Conservation (phyloP, 352 stramenopile genomes). For the Globisporangium sylvaticum region DNA sequence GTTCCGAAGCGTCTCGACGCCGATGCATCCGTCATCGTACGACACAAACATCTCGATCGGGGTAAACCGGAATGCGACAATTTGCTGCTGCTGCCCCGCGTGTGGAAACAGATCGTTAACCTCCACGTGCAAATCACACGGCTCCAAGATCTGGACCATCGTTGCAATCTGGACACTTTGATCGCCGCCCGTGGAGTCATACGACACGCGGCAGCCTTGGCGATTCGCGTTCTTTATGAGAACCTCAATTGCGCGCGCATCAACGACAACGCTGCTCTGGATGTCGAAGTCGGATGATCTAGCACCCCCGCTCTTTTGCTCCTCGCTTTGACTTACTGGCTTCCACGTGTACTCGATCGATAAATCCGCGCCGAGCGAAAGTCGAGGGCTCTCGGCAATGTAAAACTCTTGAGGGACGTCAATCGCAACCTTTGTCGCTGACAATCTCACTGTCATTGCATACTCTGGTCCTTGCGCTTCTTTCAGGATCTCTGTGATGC, state of each 20-base stretch:
- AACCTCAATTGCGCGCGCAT: slow-evolving; percentile 63
- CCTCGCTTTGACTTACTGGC: slow-evolving; percentile 19
- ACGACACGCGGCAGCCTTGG: slow-evolving; percentile 52
- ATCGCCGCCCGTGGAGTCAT: slow-evolving; percentile 16
- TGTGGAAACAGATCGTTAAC: slow-evolving; percentile 66
- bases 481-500: slow-evolving; percentile 49
- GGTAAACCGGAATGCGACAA: slow-evolving; percentile 65
- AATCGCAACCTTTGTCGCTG: slow-evolving; percentile 45
- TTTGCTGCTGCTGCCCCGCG: slow-evolving; percentile 65
- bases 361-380: slow-evolving; percentile 59
- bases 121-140: slow-evolving; percentile 60
- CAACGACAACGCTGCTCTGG: slow-evolving; percentile 58
- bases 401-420: slow-evolving; percentile 54
- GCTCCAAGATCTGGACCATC: slow-evolving; percentile 76
- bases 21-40: slow-evolving; percentile 70
- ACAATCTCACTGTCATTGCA: slow-evolving; percentile 40
- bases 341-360: slow-evolving; percentile 50
- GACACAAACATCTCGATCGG: slow-evolving; percentile 78
- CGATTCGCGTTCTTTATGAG: slow-evolving; percentile 60
- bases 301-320: slow-evolving; percentile 10
- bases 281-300: slow-evolving; percentile 50
- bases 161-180: slow-evolving; percentile 25
- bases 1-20: slow-evolving; percentile 40
- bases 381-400: slow-evolving; percentile 31
- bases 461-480: slow-evolving; percentile 40